Conservation (phyloP, 2,329 filamentous ascomycete genomes). For the Pseudogymnoascus sp. region DNA sequence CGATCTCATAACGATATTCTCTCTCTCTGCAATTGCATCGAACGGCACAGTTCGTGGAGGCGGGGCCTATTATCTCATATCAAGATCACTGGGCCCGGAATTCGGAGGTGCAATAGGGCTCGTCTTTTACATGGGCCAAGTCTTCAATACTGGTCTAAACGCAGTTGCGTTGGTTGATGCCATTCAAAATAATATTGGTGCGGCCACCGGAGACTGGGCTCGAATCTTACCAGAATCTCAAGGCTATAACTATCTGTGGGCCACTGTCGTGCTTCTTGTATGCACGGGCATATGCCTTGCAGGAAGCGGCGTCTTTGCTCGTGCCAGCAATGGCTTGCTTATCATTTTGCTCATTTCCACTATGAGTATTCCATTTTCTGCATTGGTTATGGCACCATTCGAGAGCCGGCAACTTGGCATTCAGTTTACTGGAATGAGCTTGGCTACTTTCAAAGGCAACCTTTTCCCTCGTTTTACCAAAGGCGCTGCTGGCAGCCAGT, state of each 20-base stretch:
- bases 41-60: constrained; percentile 85
- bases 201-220: constrained; percentile 47
- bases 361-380: constrained; percentile 76
- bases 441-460: constrained; percentile 66
- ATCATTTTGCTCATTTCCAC: constrained; percentile 66
- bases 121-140: constrained; percentile 85
- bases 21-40: constrained; percentile 80
- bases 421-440: constrained; percentile 70
- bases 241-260: constrained; percentile 72
- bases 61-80: constrained; percentile 85
- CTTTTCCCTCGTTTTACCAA: constrained; percentile 60
- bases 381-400: constrained; percentile 63
- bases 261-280: constrained; percentile 62
- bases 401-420: constrained; percentile 55
- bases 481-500: constrained; percentile 56
- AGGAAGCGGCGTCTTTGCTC: constrained; percentile 73
- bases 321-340: constrained; percentile 71
- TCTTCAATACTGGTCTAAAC: constrained; percentile 82
- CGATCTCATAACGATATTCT: constrained; percentile 78
- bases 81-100: constrained; percentile 75
- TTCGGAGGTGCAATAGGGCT: constrained; percentile 85
- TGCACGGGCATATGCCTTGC: constrained; percentile 73
- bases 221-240: constrained; percentile 62
- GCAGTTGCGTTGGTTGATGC: constrained; percentile 82
- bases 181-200: constrained; percentile 67